Conservation (phyloP, 129 eudicot genomes). For the Glebionis coronaria region DNA sequence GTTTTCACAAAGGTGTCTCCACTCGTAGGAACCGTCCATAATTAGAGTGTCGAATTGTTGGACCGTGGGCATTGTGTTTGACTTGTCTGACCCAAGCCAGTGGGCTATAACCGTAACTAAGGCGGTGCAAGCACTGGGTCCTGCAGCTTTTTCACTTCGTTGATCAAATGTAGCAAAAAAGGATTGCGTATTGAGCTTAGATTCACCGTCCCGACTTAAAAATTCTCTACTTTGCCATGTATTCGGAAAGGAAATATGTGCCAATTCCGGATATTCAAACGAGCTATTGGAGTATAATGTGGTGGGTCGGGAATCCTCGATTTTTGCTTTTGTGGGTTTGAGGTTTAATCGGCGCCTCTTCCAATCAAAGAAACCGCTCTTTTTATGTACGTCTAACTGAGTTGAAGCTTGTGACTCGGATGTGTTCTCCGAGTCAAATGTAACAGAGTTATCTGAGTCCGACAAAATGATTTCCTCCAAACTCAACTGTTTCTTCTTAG, state of each 20-base stretch:
- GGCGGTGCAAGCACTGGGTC: constrained; percentile 74
- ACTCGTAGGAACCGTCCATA: constrained; percentile 64
- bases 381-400: constrained; percentile 35
- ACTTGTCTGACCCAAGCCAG: constrained; percentile 50
- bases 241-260: constrained; percentile 3
- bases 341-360: constrained; percentile 50
- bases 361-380: constrained; percentile 59
- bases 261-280: background rate
- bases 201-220: constrained; percentile 55
- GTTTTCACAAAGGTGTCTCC: constrained; percentile 55
- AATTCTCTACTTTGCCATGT: constrained; percentile 59
- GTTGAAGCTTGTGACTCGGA: constrained; percentile 24
- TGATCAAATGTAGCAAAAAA: constrained; percentile 82
- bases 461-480: constrained; percentile 31
- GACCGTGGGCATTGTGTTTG: constrained; percentile 40
- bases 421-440: constrained; percentile 28
- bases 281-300: constrained; percentile 1
- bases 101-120: constrained; percentile 72
- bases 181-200: constrained; percentile 43
- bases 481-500: constrained; percentile 30
- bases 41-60: constrained; percentile 61
- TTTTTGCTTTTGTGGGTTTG: constrained; percentile 17
- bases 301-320: constrained; percentile 11
- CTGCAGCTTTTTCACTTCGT: constrained; percentile 66
- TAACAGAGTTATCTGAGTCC: constrained; percentile 33